Base-by-base conservation (phyloP, 23 red algal species). In the Gracilaria domingensis region DNA sequence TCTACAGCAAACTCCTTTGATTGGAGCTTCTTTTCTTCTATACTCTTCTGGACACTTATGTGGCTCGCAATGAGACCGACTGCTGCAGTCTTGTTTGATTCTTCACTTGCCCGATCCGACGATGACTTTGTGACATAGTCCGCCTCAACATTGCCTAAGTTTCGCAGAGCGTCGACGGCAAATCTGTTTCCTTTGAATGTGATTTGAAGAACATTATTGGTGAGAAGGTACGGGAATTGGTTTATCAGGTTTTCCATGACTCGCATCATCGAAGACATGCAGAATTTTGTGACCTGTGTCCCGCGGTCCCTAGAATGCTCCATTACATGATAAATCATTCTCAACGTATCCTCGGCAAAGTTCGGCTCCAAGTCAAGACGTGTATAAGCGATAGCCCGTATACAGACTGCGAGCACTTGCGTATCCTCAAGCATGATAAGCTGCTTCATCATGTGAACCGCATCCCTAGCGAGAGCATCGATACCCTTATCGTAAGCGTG, bases 251-350 rank as follows among this genome's bases (percentile, higher is more conserved):
- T 69, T 25, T 77, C 72, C 23, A 50, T 30, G 4, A 77, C 12
- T 50, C 35, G 38, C 11, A 42, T 77, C 72, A 77, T 77, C 0
- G 72, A 77, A 77, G 72, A 77, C 72, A 77, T 77, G 42, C 72
- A 77, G 42, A 77, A 77, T 16, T 51, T 77, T 77, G 72, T 51
- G 0, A 77, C 25, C 20, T 28, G 72, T n/a, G 20, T 50, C 11
- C 72, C 42, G 45, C 45, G 32, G 23, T 51, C 50, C 39, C 18
- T 23, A 77, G 72, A 50, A 35, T 30, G 21, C n/a, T 51, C 30
- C 72, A 77, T 51, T 48, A 51, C 25, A 30, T 77, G 14, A 20
- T 11, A 48, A 12, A 77, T 49, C 23, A 77, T 4, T 77, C 26
- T 50, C n/a, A 77, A 50, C 23, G 40, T 77, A n/a, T 45, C 45